Evolutionary conservation across 768 basidiomycete species (phyloP).

Genomic region (Saitozyma sp.): DNA sequence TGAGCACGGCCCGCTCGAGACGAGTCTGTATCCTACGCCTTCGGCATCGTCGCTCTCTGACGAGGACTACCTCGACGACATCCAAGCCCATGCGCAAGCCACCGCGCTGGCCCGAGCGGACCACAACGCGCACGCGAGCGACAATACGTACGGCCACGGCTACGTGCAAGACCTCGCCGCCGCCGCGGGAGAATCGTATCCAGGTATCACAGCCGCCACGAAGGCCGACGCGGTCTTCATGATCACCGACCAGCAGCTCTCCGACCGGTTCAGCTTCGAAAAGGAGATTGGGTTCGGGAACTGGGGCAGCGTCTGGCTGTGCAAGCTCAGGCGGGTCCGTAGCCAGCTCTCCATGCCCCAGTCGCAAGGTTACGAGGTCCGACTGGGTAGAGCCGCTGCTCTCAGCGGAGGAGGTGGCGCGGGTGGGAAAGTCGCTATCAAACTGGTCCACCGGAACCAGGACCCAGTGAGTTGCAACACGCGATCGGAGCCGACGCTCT

Average conservation of each 20-base stretch:
- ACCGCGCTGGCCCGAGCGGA: not conserved
- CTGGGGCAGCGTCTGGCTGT: conserved; percentile 50
- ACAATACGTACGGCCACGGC: not conserved
- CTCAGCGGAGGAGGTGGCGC: conserved; percentile 25
- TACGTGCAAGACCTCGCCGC: not conserved
- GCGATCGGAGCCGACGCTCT: not conserved
- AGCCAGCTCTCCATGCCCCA: conserved; percentile 8
- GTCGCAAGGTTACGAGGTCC: not conserved
- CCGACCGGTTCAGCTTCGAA: conserved; percentile 38
- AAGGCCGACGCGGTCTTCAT: conserved; percentile 27
- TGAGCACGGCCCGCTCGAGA: not conserved
- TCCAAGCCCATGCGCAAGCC: conserved; percentile 7
- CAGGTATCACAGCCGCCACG: conserved; percentile 21
- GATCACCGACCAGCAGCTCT: conserved; percentile 43
- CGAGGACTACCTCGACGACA: not conserved
- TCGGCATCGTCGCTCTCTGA: not conserved
- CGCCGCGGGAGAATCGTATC: conserved; percentile 7
- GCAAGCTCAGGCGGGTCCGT: conserved; percentile 23
- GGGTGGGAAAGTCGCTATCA: conserved; percentile 67
- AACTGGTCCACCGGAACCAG: conserved; percentile 83
- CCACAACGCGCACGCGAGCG: not conserved
- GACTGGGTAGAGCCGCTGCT: conserved; percentile 26
- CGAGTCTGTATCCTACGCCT: not conserved
- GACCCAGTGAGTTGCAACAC: conserved; percentile 56
- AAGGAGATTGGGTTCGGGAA: conserved; percentile 51